phyloP scores from a whole-genome alignment of 805 yeast genomes.

The Schizosaccharomyces octosporus region DNA sequence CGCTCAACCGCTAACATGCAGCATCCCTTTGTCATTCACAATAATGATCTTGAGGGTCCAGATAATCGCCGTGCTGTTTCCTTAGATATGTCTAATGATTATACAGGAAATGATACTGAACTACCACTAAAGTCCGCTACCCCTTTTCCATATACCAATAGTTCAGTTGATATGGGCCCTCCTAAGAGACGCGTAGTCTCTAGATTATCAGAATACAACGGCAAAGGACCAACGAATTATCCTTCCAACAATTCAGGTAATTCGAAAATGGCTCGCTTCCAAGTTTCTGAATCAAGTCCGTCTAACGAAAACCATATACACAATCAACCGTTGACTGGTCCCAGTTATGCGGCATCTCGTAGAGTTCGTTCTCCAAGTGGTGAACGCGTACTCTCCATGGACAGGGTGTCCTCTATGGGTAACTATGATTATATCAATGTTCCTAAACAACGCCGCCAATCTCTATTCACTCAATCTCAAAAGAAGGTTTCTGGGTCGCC shows the following conservation, averaged over 20 bases:
- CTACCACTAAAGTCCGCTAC: no score
- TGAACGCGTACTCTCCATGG: background rate
- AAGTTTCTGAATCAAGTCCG: background rate
- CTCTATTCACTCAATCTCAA: background rate
- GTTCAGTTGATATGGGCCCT: background rate
- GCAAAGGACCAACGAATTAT: background rate
- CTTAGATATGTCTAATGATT: background rate
- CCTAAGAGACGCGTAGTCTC: background rate
- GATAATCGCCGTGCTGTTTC: background rate
- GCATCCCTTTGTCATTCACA: background rate
- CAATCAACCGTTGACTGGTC: background rate
- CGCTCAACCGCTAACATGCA: background rate
- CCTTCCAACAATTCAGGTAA: background rate
- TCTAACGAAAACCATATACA: background rate
- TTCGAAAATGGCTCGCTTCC: background rate
- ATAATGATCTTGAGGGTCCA: background rate
- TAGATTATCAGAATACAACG: background rate
- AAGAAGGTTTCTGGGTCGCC: background rate
- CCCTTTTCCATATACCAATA: background rate
- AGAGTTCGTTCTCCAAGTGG: background rate
- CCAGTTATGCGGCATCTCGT: background rate
- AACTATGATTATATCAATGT: background rate
- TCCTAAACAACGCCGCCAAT: background rate
- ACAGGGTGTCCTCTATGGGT: background rate
- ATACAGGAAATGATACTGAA: background rate